Evolutionary conservation across 2,329 filamentous ascomycete species (phyloP), one percentile per base, ranked within the genome.

Genomic region (Knufia fluminis): DNA sequence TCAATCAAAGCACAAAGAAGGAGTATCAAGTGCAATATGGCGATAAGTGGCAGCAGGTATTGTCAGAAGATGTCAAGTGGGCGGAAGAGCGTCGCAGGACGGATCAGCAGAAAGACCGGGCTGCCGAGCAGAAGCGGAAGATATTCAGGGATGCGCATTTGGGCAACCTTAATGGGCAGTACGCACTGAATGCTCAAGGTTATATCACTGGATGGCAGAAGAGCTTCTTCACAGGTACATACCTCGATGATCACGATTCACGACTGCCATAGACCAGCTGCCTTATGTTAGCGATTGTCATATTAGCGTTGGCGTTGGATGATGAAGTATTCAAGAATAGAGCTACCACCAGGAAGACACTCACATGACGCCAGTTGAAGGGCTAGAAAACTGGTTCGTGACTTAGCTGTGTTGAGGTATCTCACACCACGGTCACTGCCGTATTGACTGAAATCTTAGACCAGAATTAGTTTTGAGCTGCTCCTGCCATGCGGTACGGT

Each of bases 201-300:
- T 48, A 48, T n/a, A 48, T 48, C 24, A 48, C 35, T 2, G 45
- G 45, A 16, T 48, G 45, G 45, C 32, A 31, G 20, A 49, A 49
- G 39, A 38, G 43, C 39, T 43, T 49, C 19, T 49, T 42, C 17
- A 49, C 46, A n/a, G 38, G 46, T 19, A 42, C 20, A 6, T 49
- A 49, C 16, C 38, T 49, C 3, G 46, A 49, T 33, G 46, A 49
- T 33, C 19, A 22, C 22, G 46, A 49, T 43, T 35, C 46, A 22
- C 38, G 46, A 14, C 20, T 49, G 38, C 46, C 46, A 16, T 43
- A 19, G 14, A 19, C 8, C 7, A 9, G 10, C 16, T 7, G 19
- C 2, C 10, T 22, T 35, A n/a, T 28, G 19, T 33, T 23, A 9
- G 2, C 22, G 4, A 43, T 7, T 28, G 32, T 19, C 3, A 41